phyloP scores from a whole-genome alignment of 2,329 filamentous ascomycete species.

The Xylaria sp. region DNA sequence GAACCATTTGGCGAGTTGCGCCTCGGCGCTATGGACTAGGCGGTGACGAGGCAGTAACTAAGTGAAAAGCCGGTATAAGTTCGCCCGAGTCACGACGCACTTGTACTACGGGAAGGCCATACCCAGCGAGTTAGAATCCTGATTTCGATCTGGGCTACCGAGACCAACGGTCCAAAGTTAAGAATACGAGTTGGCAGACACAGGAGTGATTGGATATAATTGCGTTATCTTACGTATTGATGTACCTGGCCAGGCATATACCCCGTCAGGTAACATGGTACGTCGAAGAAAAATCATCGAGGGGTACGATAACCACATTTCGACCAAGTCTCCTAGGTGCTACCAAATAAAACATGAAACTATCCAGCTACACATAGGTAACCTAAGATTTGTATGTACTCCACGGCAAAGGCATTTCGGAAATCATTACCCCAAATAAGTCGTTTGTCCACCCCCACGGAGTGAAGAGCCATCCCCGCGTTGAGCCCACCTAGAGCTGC shows the following conservation, averaged over 20 bases:
- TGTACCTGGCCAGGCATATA: neutral
- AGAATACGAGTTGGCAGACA: neutral
- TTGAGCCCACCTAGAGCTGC: too few species aligned
- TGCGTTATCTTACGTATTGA: too few species aligned
- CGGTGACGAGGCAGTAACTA: neutral
- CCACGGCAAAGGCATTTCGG: slow-evolving; percentile 6
- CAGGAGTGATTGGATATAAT: neutral
- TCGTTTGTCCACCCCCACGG: slow-evolving; percentile 12
- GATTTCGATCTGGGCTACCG: too few species aligned
- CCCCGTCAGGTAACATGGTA: neutral
- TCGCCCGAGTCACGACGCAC: neutral
- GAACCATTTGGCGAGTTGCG: neutral
- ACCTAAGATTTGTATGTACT: too few species aligned
- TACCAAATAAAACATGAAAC: neutral
- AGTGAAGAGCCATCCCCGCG: slow-evolving; percentile 27
- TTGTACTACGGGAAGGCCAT: neutral
- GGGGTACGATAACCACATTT: neutral
- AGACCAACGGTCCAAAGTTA: neutral
- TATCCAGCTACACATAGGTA: neutral
- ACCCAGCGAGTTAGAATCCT: neutral
- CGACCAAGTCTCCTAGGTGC: neutral
- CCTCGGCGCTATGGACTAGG: neutral
- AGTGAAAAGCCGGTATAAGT: neutral
- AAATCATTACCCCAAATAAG: slow-evolving; percentile 15
- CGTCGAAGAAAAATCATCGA: neutral